These are phyloP conservation scores for Cudoniella acicularis DNA, from an alignment of 495 filamentous ascomycete species.

Conservation along the genomic window DNA sequence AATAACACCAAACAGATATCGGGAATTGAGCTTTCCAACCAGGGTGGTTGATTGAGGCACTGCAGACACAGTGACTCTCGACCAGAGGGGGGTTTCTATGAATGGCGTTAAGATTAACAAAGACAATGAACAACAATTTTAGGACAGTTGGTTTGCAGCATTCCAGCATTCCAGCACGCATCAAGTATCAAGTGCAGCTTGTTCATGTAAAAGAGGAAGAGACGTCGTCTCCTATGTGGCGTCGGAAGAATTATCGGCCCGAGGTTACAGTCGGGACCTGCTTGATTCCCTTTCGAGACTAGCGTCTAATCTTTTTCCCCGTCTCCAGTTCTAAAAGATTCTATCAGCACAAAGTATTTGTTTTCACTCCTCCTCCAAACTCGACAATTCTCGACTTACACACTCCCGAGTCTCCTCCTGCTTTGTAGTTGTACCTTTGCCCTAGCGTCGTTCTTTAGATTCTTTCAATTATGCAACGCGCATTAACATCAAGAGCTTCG, in stretches of 20 bases:
- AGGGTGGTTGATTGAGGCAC: too few relatives aligned
- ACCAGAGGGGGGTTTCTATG: too few relatives aligned
- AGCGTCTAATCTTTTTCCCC: background rate
- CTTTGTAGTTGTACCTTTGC: conserved; percentile 34
- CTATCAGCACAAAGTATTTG: background rate
- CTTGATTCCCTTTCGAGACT: background rate
- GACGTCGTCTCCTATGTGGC: too few relatives aligned
- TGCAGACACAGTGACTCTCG: too few relatives aligned
- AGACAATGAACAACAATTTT: too few relatives aligned
- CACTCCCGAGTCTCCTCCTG: conserved; percentile 25
- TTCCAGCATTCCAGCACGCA: too few relatives aligned
- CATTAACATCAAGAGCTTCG: conserved; percentile 60
- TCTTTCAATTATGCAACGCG: conserved; percentile 64
- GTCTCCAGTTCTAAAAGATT: background rate
- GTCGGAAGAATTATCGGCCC: conserved; percentile 8
- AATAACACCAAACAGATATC: too few relatives aligned
- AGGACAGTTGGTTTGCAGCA: too few relatives aligned
- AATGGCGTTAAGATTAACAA: too few relatives aligned
- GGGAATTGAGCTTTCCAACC: too few relatives aligned
- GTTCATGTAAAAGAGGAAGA: background rate
- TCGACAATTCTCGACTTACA: conserved; percentile 25
- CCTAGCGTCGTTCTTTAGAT: conserved; percentile 24
- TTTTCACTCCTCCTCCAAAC: background rate
- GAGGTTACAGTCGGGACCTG: background rate
- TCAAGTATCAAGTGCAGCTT: too few relatives aligned